phyloP scores from a whole-genome alignment of 306 rosid species.

The Astragalus glycyphyllos region DNA sequence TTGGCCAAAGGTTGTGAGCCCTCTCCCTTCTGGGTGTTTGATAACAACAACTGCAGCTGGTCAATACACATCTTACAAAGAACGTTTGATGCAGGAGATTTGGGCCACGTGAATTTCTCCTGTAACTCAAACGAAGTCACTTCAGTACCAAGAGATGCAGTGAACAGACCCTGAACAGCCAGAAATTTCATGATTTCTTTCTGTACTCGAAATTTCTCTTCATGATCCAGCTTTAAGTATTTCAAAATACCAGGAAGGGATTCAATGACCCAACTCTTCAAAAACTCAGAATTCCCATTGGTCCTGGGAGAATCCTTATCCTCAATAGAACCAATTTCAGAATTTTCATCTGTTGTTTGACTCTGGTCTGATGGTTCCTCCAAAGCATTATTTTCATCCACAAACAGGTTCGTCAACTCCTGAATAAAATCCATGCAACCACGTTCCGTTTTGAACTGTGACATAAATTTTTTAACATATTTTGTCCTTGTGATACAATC shows the following conservation, averaged over 20 bases:
- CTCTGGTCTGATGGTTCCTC: constrained; percentile 99
- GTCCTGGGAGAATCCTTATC: constrained; percentile 72
- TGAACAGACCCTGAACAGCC: constrained; percentile 92
- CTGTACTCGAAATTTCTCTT: constrained; percentile 72
- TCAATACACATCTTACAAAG: constrained; percentile 91
- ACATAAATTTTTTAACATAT: constrained; percentile 77
- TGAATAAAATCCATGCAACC: constrained; percentile 92
- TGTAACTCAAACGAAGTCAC: constrained; percentile 92
- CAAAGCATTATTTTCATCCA: constrained; percentile 73
- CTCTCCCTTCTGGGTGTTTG: constrained; percentile 87
- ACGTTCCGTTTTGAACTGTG: constrained; percentile 77
- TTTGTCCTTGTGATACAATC: constrained; percentile 72
- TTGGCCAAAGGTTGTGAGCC: constrained; percentile 52
- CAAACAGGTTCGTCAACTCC: constrained; percentile 74
- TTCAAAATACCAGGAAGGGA: constrained; percentile 79
- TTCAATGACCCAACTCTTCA: constrained; percentile 94
- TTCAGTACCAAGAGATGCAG: constrained; percentile 91
- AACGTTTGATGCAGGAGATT: constrained; percentile 76
- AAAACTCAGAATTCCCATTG: constrained; percentile 70
- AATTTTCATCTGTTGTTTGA: constrained; percentile 96
- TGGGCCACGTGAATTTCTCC: constrained; percentile 95
- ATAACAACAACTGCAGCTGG: constrained; percentile 82
- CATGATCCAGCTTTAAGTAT: constrained; percentile 68
- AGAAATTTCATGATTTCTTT: constrained; percentile 87
- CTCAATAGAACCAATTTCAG: constrained; percentile 85